Conservation (phyloP, 306 rosid genomes). For the Prunus campanulata region DNA sequence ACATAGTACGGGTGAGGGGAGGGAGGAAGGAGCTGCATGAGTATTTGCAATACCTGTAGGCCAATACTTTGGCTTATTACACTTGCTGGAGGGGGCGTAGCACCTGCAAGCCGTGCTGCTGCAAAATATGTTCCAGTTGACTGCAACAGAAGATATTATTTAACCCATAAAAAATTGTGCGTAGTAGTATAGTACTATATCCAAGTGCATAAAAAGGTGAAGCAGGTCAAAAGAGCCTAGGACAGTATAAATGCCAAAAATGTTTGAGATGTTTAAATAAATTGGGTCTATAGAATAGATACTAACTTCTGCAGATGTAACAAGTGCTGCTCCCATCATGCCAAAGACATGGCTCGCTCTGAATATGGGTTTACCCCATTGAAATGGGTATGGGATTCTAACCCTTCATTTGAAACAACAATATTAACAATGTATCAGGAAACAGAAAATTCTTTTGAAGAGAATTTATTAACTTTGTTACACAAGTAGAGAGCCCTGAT, state of each 20-base stretch:
- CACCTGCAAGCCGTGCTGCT: slow-evolving; percentile 96
- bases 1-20: background rate
- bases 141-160: slow-evolving; percentile 39
- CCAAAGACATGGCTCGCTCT: slow-evolving; percentile 92
- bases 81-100: slow-evolving; percentile 87
- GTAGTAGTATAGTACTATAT: background rate
- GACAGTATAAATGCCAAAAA: background rate
- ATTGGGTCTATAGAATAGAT: slow-evolving; percentile 8
- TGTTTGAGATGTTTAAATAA: background rate
- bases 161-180: background rate
- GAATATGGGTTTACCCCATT: slow-evolving; percentile 96
- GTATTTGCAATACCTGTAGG: slow-evolving; percentile 53
- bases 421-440: background rate
- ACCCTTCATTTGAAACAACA: slow-evolving; percentile 55
- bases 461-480: background rate
- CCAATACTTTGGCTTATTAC: slow-evolving; percentile 85
- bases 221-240: background rate
- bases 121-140: slow-evolving; percentile 82
- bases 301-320: slow-evolving; percentile 81
- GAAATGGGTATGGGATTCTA: slow-evolving; percentile 81
- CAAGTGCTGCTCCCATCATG: slow-evolving; percentile 96
- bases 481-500: background rate
- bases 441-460: slow-evolving; percentile 6
- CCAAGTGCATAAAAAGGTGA: background rate
- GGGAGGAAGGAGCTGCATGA: background rate